Conservation (phyloP, 139 green algal genomes). For the Nannochloris sp. region DNA sequence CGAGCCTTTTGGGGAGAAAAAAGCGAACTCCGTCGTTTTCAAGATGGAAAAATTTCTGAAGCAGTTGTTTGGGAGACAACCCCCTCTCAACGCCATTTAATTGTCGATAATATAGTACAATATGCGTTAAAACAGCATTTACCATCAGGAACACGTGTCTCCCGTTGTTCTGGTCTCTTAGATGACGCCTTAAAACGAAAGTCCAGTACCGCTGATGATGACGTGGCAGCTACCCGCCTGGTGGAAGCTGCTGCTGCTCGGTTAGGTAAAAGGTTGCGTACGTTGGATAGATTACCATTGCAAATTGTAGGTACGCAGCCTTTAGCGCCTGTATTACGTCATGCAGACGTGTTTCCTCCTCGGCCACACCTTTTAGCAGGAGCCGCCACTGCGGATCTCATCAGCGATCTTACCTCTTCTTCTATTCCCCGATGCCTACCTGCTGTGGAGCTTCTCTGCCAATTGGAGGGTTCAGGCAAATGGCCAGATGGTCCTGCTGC, state of each 20-base stretch:
- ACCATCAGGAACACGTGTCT: conserved; percentile 26
- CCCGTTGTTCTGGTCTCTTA: conserved; percentile 23
- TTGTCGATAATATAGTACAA: conserved; percentile 44
- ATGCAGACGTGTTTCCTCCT: conserved; percentile 55
- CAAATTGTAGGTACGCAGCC: conserved; percentile 52
- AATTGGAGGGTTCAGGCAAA: conserved; percentile 65
- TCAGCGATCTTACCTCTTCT: too few relatives aligned
- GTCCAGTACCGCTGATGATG: conserved; percentile 13
- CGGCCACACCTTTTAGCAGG: conserved; percentile 57
- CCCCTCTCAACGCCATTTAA: conserved; percentile 37
- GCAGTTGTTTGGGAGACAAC: conserved; percentile 60
- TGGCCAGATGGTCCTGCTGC: conserved; percentile 56
- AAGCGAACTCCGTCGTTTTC: conserved; percentile 61
- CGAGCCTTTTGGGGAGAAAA: conserved; percentile 66
- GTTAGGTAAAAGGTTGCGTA: conserved; percentile 63
- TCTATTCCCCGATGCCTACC: conserved; percentile 51
- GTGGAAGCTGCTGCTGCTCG: conserved; percentile 49
- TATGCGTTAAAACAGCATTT: conserved; percentile 44
- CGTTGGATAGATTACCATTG: conserved; percentile 42
- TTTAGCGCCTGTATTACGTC: conserved; percentile 37
- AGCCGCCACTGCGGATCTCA: not conserved
- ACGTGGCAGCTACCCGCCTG: conserved; percentile 22
- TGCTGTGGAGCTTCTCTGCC: conserved; percentile 59
- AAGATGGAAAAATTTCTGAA: conserved; percentile 71
- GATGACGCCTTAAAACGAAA: conserved; percentile 34